Percentiles rank a stretch among this genome's conserved stretches.
Conservation (phyloP, 2,329 filamentous ascomycete genomes). For the Sphaceloma murrayae region DNA sequence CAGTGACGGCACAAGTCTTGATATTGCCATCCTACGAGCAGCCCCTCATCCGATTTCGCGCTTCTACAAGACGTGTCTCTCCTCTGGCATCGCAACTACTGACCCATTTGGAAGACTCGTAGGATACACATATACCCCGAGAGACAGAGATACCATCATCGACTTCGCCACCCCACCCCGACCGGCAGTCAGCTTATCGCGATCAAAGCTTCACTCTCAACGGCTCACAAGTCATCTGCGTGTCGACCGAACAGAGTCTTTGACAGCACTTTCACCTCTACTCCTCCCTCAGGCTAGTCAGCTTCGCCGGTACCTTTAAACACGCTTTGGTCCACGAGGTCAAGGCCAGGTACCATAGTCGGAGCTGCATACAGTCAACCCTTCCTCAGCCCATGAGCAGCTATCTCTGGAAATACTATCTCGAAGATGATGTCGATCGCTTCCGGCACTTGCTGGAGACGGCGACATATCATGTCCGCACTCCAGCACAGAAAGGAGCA, state of each 20-base stretch:
- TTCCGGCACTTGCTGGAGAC: constrained; percentile 83
- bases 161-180: too few species aligned
- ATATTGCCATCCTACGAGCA: constrained; percentile 10
- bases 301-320: constrained; percentile 68
- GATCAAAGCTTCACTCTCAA: constrained; percentile 2
- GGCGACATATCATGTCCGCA: constrained; percentile 49
- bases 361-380: constrained; percentile 42
- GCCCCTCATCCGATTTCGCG: too few species aligned
- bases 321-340: constrained; percentile 75
- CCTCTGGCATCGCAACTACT: too few species aligned
- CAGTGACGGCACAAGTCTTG: constrained; percentile 13
- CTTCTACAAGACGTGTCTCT: too few species aligned
- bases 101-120: too few species aligned
- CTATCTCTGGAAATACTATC: constrained; percentile 90
- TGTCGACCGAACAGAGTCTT: neutral
- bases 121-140: too few species aligned
- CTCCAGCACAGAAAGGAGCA: constrained; percentile 42
- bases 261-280: neutral
- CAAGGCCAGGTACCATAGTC: constrained; percentile 75
- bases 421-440: constrained; percentile 93
- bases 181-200: constrained; percentile 4
- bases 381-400: constrained; percentile 68
- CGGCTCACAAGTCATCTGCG: neutral
- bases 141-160: too few species aligned
- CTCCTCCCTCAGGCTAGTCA: constrained; percentile 27